phyloP scores from a whole-genome alignment of 257 asterid genomes.

The Scutellaria galericulata region DNA sequence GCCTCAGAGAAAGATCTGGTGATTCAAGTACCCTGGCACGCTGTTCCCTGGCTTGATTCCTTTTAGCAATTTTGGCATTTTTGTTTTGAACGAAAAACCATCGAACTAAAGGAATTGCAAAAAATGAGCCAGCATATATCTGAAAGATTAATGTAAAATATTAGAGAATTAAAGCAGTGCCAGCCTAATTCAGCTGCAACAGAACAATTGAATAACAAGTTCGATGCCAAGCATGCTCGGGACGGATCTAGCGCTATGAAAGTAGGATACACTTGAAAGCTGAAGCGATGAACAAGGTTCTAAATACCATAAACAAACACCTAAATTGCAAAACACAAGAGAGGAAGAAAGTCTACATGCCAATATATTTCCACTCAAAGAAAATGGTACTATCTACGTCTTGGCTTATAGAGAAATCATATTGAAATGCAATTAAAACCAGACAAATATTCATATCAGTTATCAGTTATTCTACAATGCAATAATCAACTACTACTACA shows the following conservation, averaged over 20 bases:
- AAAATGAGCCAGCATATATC: slow-evolving; percentile 97
- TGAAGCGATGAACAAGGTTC: too few relatives aligned
- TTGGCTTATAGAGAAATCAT: too few relatives aligned
- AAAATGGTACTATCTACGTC: not conserved
- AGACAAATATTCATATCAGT: not conserved
- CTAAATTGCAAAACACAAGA: not conserved
- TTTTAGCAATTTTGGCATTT: slow-evolving; percentile 65
- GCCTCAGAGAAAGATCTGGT: slow-evolving; percentile 75
- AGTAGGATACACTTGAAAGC: too few relatives aligned
- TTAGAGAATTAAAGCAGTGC: slow-evolving; percentile 14
- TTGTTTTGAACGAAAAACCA: slow-evolving; percentile 71
- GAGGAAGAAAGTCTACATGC: not conserved
- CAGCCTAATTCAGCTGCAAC: slow-evolving; percentile 15
- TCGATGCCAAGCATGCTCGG: too few relatives aligned
- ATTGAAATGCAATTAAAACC: too few relatives aligned
- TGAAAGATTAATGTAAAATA: slow-evolving; percentile 44
- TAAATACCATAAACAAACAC: not conserved
- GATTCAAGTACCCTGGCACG: slow-evolving; percentile 71
- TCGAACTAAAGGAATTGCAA: slow-evolving; percentile 83
- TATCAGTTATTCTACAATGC: not conserved
- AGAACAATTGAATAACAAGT: not conserved
- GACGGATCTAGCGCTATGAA: too few relatives aligned
- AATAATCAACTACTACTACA: not conserved
- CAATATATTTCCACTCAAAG: not conserved
- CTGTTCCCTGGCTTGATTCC: slow-evolving; percentile 73